Evolutionary conservation across 306 rosid genomes (phyloP).

Genomic region (Glycine soja): DNA sequence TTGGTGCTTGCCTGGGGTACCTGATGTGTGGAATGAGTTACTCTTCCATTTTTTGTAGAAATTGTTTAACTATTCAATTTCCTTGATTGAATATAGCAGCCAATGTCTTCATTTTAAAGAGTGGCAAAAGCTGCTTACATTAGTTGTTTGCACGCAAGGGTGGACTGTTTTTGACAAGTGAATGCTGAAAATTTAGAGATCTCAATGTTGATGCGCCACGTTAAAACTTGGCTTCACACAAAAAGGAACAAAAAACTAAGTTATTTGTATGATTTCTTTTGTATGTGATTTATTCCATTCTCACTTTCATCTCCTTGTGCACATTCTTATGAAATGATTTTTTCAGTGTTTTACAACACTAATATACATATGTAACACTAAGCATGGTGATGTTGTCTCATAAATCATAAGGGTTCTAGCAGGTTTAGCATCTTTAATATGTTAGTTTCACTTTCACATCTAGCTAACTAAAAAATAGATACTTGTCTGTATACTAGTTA

Average conservation of each 20-base stretch:
- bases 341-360: background rate
- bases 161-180: background rate
- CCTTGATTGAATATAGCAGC: constrained; percentile 23
- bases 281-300: constrained; percentile 24
- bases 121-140: constrained; percentile 22
- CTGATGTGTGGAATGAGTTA: constrained; percentile 95
- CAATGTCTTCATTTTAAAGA: constrained; percentile 20
- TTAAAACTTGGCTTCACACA: background rate
- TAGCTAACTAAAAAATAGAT: background rate
- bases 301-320: background rate
- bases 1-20: constrained; percentile 97
- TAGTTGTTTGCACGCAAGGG: constrained; percentile 7
- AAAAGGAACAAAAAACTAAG: constrained; percentile 7
- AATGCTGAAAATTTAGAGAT: constrained; percentile 17
- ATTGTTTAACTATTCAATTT: background rate
- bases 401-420: background rate
- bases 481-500: background rate
- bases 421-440: background rate
- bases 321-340: constrained; percentile 32
- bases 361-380: background rate
- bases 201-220: constrained; percentile 23
- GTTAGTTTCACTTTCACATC: too few species aligned
- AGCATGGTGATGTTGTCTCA: background rate
- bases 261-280: constrained; percentile 20
- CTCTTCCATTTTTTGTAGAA: constrained; percentile 73